Percentiles rank a stretch among this genome's conserved stretches.
phyloP scores from a whole-genome alignment of 2,329 filamentous ascomycete species.

The Beauveria pseudobassiana region DNA sequence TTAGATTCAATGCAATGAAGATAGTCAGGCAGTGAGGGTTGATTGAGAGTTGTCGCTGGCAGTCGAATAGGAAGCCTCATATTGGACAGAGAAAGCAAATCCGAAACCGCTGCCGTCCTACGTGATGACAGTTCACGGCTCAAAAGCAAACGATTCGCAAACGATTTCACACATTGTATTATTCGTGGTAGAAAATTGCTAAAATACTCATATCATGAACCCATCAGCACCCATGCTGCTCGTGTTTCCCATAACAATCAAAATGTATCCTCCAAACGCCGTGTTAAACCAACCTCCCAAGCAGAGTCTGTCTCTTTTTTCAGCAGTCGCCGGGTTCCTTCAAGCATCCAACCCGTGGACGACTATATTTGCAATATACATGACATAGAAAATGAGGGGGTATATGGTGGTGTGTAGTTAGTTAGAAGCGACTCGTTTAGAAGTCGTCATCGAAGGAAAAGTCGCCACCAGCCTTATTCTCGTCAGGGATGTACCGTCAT shows the following conservation, averaged over 20 bases:
- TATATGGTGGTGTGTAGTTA: slow-evolving; percentile 15
- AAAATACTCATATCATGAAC: slow-evolving; percentile 15
- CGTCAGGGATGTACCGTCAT: slow-evolving; percentile 37
- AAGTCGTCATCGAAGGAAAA: slow-evolving; percentile 97
- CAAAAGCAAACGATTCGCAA: too few relatives aligned
- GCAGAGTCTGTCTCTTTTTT: slow-evolving; percentile 2
- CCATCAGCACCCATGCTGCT: slow-evolving; percentile 2
- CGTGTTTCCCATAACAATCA: not conserved
- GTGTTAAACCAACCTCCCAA: slow-evolving; percentile 1
- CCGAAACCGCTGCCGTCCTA: not conserved
- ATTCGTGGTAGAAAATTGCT: not conserved
- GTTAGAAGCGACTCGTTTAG: slow-evolving; percentile 44
- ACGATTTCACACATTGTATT: slow-evolving; percentile 1
- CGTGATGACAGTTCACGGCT: not conserved
- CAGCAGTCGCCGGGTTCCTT: slow-evolving; percentile 3
- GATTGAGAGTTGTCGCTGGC: too few relatives aligned
- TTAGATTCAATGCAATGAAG: too few relatives aligned
- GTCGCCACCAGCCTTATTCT: slow-evolving; percentile 61
- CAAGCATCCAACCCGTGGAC: slow-evolving; percentile 11
- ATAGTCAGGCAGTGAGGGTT: too few relatives aligned
- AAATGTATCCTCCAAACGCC: slow-evolving; percentile 9
- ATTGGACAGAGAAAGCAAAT: not conserved
- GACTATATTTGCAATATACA: slow-evolving; percentile 9
- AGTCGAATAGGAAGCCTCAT: too few relatives aligned
- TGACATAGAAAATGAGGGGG: slow-evolving; percentile 12